Evolutionary conservation across 2,329 filamentous ascomycete genomes (phyloP).

Genomic region (Chaetomium sp.): DNA sequence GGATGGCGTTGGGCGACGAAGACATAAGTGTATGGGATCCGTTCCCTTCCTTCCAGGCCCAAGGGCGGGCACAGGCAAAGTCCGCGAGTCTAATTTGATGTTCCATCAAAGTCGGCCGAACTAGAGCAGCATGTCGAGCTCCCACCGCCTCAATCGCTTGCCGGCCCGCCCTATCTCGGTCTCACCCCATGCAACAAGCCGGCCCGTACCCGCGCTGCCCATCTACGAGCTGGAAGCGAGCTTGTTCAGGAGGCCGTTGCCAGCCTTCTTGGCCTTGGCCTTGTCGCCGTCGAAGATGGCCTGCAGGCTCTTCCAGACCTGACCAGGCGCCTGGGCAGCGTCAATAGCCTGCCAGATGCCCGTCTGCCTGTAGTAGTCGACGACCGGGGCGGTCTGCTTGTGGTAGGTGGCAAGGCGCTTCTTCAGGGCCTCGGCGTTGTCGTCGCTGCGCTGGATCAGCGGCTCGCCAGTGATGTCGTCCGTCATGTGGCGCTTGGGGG

Average conservation of each 20-base stretch:
- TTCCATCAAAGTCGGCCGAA: conserved; percentile 22
- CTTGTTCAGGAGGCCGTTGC: conserved; percentile 48
- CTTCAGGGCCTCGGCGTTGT: conserved; percentile 94
- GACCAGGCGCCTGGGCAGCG: conserved; percentile 90
- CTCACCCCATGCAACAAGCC: conserved; percentile 12
- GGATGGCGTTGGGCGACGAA: conserved; percentile 9
- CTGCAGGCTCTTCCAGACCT: conserved; percentile 93
- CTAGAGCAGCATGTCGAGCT: conserved; percentile 26
- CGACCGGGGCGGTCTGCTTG: conserved; percentile 87
- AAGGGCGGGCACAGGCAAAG: background rate
- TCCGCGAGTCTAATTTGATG: background rate
- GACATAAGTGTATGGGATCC: background rate
- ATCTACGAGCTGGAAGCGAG: conserved; percentile 38
- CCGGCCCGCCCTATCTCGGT: conserved; percentile 3
- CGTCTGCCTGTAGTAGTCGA: conserved; percentile 94
- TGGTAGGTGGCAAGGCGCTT: conserved; percentile 95
- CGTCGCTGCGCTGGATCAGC: conserved; percentile 91
- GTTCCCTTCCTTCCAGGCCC: background rate
- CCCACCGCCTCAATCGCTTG: background rate
- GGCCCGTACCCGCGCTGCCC: conserved; percentile 23
- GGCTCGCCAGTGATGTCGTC: conserved; percentile 97
- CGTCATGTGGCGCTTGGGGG: conserved; percentile 89
- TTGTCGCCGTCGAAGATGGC: conserved; percentile 75
- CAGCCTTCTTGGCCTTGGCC: conserved; percentile 46
- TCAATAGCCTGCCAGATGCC: conserved; percentile 97